Base-by-base conservation (phyloP, 768 basidiomycete genomes). In the Macrolepiota dolichaula region DNA sequence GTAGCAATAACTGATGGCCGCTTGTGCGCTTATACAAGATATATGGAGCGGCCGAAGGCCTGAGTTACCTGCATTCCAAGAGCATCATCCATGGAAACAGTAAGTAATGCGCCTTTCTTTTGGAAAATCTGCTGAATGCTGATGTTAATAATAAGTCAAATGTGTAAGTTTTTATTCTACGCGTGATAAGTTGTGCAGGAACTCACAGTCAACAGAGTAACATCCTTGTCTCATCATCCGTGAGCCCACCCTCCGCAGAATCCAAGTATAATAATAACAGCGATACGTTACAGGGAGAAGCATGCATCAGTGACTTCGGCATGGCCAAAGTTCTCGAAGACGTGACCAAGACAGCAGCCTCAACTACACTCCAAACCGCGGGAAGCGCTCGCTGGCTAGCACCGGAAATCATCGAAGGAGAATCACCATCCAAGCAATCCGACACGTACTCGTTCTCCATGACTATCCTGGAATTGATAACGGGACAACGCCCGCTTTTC, bases 281-380 rank as follows among this genome's bases (percentile, higher is more conserved):
- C n/a, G n/a, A n/a, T 27, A 24, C 42, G 61, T 57, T 29, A 37
- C 4, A 58, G 86, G 79, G 77, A 11, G 73, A 81, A 64, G 80
- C 85, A 32, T 75, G 81, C 32, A 81, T 88, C 15, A 84, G 82
- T 62, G 86, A 88, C 64, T 87, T 88, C 67, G 85, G 86, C 40
- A 81, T 87, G 73, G 81, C 86, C 17, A 85, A 83, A 66, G 73
- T 85, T 29, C 77, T 87, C 38, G 81, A 81, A 61, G 84, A 86
- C 46, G 77, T 86, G 29, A 81, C 83, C 0, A 83, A 83, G 56
- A 68, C 74, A 22, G 75, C 77, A 35, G 77, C 80, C 35, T 67
- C 73, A 17, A 80, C 78, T 3, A 70, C 86, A 55, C 81, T 83
- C 1, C 70, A 51, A 15, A 51, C 70, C 13, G 76, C 76, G 3